Evolutionary conservation across 2,329 filamentous ascomycete genomes (phyloP).

Genomic region (Pseudopyrenochaeta lycopersici): DNA sequence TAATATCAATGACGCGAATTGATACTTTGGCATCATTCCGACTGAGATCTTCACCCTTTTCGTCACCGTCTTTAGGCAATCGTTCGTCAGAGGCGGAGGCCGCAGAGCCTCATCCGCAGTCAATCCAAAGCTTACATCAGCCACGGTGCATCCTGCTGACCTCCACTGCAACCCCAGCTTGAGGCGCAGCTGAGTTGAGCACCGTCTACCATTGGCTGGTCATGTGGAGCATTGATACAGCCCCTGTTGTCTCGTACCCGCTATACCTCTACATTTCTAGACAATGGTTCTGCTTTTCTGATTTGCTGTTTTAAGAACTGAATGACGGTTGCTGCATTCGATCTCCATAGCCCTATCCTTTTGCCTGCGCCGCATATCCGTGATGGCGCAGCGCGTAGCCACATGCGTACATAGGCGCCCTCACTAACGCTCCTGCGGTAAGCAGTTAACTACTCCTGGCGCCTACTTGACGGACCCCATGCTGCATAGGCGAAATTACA

Average conservation of each 20-base stretch:
- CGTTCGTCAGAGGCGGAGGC: slow-evolving; percentile 5
- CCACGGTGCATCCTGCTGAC: slow-evolving; percentile 21
- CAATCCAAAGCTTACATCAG: slow-evolving; percentile 23
- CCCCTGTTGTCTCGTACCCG: slow-evolving; percentile 3
- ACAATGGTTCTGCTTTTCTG: background rate
- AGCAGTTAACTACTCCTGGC: slow-evolving; percentile 19
- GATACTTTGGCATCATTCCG: background rate
- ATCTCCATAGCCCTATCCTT: slow-evolving; percentile 2
- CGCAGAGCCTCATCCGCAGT: slow-evolving; percentile 23
- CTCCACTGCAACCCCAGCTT: slow-evolving; percentile 4
- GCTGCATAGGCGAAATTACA: slow-evolving; percentile 19
- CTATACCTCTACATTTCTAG: background rate
- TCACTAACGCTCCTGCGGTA: slow-evolving; percentile 10
- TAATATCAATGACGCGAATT: slow-evolving; percentile 4
- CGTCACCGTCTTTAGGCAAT: slow-evolving; percentile 5
- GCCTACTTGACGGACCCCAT: slow-evolving; percentile 11
- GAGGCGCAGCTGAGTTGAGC: slow-evolving; percentile 17
- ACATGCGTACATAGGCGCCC: slow-evolving; percentile 10
- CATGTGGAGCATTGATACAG: background rate
- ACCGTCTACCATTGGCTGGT: slow-evolving; percentile 4
- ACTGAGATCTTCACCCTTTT: slow-evolving; percentile 3
- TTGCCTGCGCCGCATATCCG: slow-evolving; percentile 28
- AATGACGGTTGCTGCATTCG: background rate
- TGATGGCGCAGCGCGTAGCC: slow-evolving; percentile 25
- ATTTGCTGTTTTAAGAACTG: background rate